Evolutionary conservation across 495 filamentous ascomycete species (phyloP).

Genomic region (Xylaria flabelliformis): DNA sequence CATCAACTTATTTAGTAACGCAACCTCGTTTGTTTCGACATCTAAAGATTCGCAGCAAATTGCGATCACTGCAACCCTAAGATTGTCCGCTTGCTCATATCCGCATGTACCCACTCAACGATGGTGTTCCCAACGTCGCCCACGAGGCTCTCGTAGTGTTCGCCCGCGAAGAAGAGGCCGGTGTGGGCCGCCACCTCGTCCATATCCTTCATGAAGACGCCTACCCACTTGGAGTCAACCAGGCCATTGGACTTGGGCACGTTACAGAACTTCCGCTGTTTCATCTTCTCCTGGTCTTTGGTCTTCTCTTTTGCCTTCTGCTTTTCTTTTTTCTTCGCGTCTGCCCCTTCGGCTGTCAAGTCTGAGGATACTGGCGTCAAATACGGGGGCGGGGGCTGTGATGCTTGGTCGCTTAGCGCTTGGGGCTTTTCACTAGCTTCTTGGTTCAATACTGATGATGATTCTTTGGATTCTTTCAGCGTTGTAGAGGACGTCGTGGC

Average conservation of each 20-base stretch:
- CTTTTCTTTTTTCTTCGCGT: constrained; percentile 29
- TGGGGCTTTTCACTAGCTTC: constrained; percentile 22
- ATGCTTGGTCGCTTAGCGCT: background rate
- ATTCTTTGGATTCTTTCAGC: constrained; percentile 37
- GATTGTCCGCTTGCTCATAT: constrained; percentile 46
- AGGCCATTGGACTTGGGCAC: constrained; percentile 61
- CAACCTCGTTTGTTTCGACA: background rate
- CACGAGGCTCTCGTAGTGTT: constrained; percentile 77
- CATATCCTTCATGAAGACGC: constrained; percentile 78
- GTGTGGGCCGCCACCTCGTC: constrained; percentile 89
- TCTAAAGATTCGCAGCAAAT: background rate
- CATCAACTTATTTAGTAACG: background rate
- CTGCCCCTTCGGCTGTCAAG: constrained; percentile 17
- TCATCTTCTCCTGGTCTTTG: constrained; percentile 42
- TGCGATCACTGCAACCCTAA: constrained; percentile 32
- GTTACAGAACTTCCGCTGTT: constrained; percentile 79
- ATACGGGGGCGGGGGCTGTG: background rate
- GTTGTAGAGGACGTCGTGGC: constrained; percentile 27
- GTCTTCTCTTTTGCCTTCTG: constrained; percentile 32
- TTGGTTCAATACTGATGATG: constrained; percentile 29
- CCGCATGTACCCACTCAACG: constrained; percentile 74
- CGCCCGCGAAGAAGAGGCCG: constrained; percentile 74
- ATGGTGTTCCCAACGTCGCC: constrained; percentile 74
- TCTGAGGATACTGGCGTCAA: constrained; percentile 19
- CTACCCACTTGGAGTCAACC: constrained; percentile 72